Base-by-base conservation (phyloP, 1,284 basidiomycete genomes). In the Apiotrichum siamense region DNA sequence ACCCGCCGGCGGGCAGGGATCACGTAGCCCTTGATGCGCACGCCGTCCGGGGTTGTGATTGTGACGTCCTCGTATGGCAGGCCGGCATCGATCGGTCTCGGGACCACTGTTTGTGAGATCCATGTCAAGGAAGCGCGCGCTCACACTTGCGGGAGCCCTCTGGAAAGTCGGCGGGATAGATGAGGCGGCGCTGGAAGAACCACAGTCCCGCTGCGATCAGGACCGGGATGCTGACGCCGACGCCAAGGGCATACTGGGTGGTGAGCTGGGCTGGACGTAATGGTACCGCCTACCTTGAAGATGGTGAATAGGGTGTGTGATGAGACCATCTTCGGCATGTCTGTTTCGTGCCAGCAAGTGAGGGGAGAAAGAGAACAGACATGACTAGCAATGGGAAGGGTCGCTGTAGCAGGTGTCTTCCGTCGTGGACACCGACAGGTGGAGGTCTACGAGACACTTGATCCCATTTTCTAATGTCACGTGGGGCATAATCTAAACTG, bases 81-180 rank as follows among this genome's bases (percentile, higher is more conserved):
- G 1, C 82, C 84, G 50, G 80, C 85, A 35, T 85, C 81, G 42
- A 78, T 76, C 0, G 91, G 91, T 0, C 71, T 74, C 1, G 84
- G 79, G 0, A 94, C 88, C 3, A 84, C 86, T 87, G 64, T 12
- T 10, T 24, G 36, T 50, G 25, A 39, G 49, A 23, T 31, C 43
- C 21, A 32, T 21, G 7, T 25, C 18, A 29, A 17, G 20, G 2
- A 15, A 7, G 5, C 23, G 6, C 9, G 12, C 24, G 65, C 76
- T 50, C 51, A 87, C 88, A 79, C 61, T 77, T 83, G 31, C 89
- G 77, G n/a, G 88, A 88, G 4, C 88, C 88, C 21, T 82, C 79
- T 12, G 89, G 89, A 61, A 86, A 85, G n/a, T 85, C 83, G 24
- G 88, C 84, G 0, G 90, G 91, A 67, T 94, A 94, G 66, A 94